Conservation (phyloP, 192 early-diverging fungal genomes). For the Dissophora globulifera region DNA sequence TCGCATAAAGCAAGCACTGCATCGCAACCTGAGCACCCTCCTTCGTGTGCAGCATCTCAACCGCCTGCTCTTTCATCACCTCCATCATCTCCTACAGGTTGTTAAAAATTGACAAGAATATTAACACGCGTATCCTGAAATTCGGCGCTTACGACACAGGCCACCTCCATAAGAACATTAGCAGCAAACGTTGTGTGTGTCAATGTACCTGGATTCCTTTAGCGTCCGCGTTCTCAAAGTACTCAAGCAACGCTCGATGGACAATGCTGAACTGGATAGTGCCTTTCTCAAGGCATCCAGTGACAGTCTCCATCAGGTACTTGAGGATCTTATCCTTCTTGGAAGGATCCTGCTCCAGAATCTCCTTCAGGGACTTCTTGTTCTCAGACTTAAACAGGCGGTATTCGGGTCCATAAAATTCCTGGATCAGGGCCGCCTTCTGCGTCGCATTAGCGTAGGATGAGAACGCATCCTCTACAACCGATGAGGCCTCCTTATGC, state of each 20-base stretch:
- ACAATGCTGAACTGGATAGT: slow-evolving; percentile 82
- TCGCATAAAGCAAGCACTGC: slow-evolving; percentile 80
- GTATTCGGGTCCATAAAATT: slow-evolving; percentile 96
- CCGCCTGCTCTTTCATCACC: slow-evolving; percentile 82
- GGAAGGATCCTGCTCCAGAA: slow-evolving; percentile 70
- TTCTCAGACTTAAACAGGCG: slow-evolving; percentile 79
- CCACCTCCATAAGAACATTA: too few species aligned
- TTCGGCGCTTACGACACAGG: too few species aligned
- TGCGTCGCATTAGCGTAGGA: slow-evolving; percentile 84
- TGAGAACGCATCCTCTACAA: slow-evolving; percentile 87
- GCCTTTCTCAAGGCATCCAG: slow-evolving; percentile 84
- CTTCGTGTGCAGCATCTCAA: slow-evolving; percentile 90
- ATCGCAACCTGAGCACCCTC: slow-evolving; percentile 91
- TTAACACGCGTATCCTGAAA: background rate
- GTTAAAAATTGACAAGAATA: too few species aligned
- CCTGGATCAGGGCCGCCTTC: slow-evolving; percentile 77
- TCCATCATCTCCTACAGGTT: slow-evolving; percentile 72
- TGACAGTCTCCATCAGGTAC: slow-evolving; percentile 74
- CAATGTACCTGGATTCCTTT: slow-evolving; percentile 61
- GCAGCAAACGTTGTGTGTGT: too few species aligned
- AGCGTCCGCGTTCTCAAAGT: slow-evolving; percentile 73
- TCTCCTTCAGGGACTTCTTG: slow-evolving; percentile 62
- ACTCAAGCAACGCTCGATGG: slow-evolving; percentile 89
- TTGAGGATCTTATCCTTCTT: slow-evolving; percentile 80
- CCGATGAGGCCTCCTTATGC: slow-evolving; percentile 88